A percentile compares a stretch with the other conserved stretches of the same genome.
Conservation (phyloP, 2,329 filamentous ascomycete genomes). For the Incumbomyces delicatus region DNA sequence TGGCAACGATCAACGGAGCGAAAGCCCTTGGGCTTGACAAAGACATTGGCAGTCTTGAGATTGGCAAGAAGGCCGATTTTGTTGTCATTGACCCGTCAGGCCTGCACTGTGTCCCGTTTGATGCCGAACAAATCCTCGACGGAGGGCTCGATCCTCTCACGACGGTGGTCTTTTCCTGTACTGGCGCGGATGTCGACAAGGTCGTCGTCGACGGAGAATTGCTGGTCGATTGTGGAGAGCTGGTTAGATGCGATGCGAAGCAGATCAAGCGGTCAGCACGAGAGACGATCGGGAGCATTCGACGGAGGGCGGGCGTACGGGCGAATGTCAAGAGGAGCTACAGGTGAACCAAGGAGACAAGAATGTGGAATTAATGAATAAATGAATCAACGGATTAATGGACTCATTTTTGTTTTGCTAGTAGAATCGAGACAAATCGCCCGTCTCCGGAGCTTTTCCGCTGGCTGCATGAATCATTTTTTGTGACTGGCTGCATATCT, state of each 20-base stretch:
- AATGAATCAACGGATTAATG: too few relatives aligned
- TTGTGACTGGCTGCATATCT: slow-evolving; percentile 12
- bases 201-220: slow-evolving; percentile 36
- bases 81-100: slow-evolving; percentile 26
- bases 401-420: too few relatives aligned
- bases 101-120: slow-evolving; percentile 31
- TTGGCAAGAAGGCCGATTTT: slow-evolving; percentile 34
- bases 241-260: slow-evolving; percentile 33
- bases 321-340: slow-evolving; percentile 1
- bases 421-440: too few relatives aligned
- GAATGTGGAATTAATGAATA: too few relatives aligned
- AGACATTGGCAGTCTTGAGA: slow-evolving; percentile 30
- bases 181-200: slow-evolving; percentile 35
- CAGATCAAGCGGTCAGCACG: slow-evolving; percentile 32
- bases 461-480: background rate
- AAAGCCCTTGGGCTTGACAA: slow-evolving; percentile 37
- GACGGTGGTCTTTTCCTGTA: slow-evolving; percentile 34
- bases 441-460: background rate
- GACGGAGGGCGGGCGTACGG: background rate
- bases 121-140: slow-evolving; percentile 23
- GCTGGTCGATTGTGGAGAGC: slow-evolving; percentile 28
- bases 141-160: slow-evolving; percentile 32
- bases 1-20: slow-evolving; percentile 45
- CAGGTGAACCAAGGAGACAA: background rate
- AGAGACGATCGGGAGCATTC: slow-evolving; percentile 13